Evolutionary conservation across 257 asterid genomes (phyloP), one percentile per base, ranked within the genome.

Genomic region (Fraxinus pennsylvanica): DNA sequence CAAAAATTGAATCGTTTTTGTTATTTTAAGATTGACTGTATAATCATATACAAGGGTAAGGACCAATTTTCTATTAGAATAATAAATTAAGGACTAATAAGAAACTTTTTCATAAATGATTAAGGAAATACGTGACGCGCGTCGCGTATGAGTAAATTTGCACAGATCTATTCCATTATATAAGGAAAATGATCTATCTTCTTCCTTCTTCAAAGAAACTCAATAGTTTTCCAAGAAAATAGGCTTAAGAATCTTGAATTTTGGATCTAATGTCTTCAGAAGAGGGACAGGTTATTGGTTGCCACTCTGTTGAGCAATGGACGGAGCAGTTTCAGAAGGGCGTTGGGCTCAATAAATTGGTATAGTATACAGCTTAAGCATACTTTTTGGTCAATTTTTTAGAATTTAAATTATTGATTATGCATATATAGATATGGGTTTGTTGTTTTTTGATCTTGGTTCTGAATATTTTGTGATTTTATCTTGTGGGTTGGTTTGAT

Each of bases 231-330:
- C 19, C n/a, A 45, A 45, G 54, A 45, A 45, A 45, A 33, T 33
- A 33, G 35, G 35, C 35, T 33, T 33, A 33, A 33, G 35, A 33
- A 33, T 33, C 54, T 45, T 45, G 54, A 45, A 14, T 45, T 45
- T 14, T 45, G 19, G 54, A 15, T 45, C n/a, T 45, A 35, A 86
- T 88, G 94, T 86, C 91, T 38, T 57, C 90, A 45, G 94, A 90
- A 36, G 98, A 88, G 67, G 97, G 97, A 75, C 97, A 92, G 36
- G 96, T 94, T 74, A 63, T 87, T 74, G 80, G 88, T 50, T 80
- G 88, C 86, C 98, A 94, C 89, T 27, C 83, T 75, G 79, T 75
- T 36, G 92, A 87, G 0, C 86, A 89, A 43, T 90, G 89, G 91
- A 76, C 57, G 3, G 76, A 29, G 1, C 85, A 77, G 7, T 74